Conservation (phyloP, 192 early-diverging fungal genomes). For the Rhizophlyctis rosea region DNA sequence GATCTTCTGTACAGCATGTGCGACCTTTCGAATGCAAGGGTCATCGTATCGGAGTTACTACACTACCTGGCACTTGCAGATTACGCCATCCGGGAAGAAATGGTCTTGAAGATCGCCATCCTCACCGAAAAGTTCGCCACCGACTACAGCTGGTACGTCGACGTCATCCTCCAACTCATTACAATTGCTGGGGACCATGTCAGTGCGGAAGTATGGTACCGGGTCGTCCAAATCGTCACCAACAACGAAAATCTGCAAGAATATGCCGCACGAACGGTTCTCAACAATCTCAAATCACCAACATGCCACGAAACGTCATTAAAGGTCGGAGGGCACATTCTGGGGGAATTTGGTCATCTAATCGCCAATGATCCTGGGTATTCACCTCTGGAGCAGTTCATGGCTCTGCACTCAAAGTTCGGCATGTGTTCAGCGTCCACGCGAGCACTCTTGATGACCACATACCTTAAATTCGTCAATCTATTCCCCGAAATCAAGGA, state of each 20-base stretch:
- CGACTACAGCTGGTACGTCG: slow-evolving; percentile 98
- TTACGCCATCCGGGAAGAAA: slow-evolving; percentile 88
- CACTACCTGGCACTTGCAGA: slow-evolving; percentile 88
- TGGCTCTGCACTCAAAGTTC: slow-evolving; percentile 90
- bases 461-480: slow-evolving; percentile 95
- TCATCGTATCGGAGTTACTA: slow-evolving; percentile 88
- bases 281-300: slow-evolving; percentile 78
- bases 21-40: slow-evolving; percentile 78
- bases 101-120: slow-evolving; percentile 99
- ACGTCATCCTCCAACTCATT: slow-evolving; percentile 94
- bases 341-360: slow-evolving; percentile 97
- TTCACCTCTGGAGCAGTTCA: slow-evolving; percentile 91
- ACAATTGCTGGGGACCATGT: slow-evolving; percentile 94
- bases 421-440: slow-evolving; percentile 72
- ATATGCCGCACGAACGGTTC: slow-evolving; percentile 82
- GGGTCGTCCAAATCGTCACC: slow-evolving; percentile 94
- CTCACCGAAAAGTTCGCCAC: slow-evolving; percentile 96
- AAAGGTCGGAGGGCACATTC: slow-evolving; percentile 93
- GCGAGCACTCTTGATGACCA: slow-evolving; percentile 81
- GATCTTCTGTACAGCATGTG: slow-evolving; percentile 98
- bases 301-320: slow-evolving; percentile 93
- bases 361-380: slow-evolving; percentile 85
- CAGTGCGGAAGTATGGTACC: slow-evolving; percentile 96
- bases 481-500: slow-evolving; percentile 97
- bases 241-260: slow-evolving; percentile 94